These are phyloP conservation scores for Tulasnella sp. DNA, from an alignment of 768 basidiomycete species.

Conservation along the genomic window DNA sequence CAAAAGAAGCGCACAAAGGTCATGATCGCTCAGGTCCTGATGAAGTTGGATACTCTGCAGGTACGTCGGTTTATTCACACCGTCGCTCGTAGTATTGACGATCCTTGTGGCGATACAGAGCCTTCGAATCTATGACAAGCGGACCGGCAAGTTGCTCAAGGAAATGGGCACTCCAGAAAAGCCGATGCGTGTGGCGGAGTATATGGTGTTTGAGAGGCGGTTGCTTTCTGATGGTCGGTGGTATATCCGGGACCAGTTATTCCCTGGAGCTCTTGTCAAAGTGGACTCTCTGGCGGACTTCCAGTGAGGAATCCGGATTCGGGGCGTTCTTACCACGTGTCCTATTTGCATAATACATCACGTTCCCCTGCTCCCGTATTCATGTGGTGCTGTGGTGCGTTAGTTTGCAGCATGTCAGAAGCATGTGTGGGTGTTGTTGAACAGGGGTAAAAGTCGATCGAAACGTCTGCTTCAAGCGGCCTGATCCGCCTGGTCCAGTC, in stretches of 20 bases:
- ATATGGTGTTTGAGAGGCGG: conserved; percentile 16
- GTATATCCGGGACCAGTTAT: conserved; percentile 13
- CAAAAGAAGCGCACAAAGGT: neutral
- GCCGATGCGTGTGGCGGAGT: conserved; percentile 10
- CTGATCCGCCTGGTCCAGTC: too few species aligned
- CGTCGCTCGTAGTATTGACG: neutral
- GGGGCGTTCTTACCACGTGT: too few species aligned
- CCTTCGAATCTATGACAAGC: conserved; percentile 15
- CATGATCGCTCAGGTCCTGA: conserved; percentile 13
- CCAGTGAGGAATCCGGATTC: too few species aligned
- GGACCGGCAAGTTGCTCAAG: neutral
- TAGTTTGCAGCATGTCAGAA: too few species aligned
- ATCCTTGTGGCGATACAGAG: neutral
- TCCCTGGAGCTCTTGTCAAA: neutral
- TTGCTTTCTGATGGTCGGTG: neutral
- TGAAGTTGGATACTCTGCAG: conserved; percentile 17
- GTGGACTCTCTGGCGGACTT: neutral
- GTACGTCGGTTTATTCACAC: neutral
- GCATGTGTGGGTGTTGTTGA: too few species aligned
- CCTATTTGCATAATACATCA: too few species aligned
- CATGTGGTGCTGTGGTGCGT: too few species aligned
- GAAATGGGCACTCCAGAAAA: conserved; percentile 3
- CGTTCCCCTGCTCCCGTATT: too few species aligned
- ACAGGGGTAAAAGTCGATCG: too few species aligned
- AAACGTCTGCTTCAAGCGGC: too few species aligned